phyloP scores from a whole-genome alignment of 2,329 filamentous ascomycete species.

The Alternaria longipes region DNA sequence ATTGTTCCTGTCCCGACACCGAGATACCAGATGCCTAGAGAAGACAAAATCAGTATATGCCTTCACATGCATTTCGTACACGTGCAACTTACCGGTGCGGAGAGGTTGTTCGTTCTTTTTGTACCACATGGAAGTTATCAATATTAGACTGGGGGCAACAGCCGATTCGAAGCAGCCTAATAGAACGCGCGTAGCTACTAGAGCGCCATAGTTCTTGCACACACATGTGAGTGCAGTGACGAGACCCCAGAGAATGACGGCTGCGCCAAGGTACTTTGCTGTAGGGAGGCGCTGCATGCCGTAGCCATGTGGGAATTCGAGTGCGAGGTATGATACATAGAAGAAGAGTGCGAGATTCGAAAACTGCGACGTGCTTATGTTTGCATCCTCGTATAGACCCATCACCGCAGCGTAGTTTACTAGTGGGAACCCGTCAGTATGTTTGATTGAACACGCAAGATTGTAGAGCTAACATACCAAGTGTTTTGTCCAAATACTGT shows the following conservation, averaged over 20 bases:
- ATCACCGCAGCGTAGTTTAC: slow-evolving; percentile 56
- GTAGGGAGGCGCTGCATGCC: slow-evolving; percentile 64
- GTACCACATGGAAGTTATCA: slow-evolving; percentile 73
- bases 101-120: slow-evolving; percentile 69
- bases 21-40: slow-evolving; percentile 43
- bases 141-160: slow-evolving; percentile 65
- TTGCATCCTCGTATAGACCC: slow-evolving; percentile 51
- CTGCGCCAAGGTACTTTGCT: slow-evolving; percentile 61
- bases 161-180: slow-evolving; percentile 63
- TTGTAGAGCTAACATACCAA: slow-evolving; percentile 52
- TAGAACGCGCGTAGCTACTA: slow-evolving; percentile 61
- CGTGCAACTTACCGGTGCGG: slow-evolving; percentile 48
- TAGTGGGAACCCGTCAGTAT: background rate
- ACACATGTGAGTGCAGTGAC: slow-evolving; percentile 60
- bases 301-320: slow-evolving; percentile 56
- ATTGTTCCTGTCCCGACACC: slow-evolving; percentile 60
- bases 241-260: slow-evolving; percentile 58
- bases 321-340: slow-evolving; percentile 50
- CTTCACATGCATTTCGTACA: background rate
- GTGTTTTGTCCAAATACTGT: slow-evolving; percentile 54
- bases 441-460: background rate
- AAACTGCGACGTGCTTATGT: slow-evolving; percentile 50
- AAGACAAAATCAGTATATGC: background rate
- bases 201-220: slow-evolving; percentile 59
- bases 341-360: slow-evolving; percentile 49